A percentile compares a stretch with the other conserved stretches of the same genome.
Evolutionary conservation across 495 filamentous ascomycete genomes (phyloP).

Genomic region (Neurospora sp.): DNA sequence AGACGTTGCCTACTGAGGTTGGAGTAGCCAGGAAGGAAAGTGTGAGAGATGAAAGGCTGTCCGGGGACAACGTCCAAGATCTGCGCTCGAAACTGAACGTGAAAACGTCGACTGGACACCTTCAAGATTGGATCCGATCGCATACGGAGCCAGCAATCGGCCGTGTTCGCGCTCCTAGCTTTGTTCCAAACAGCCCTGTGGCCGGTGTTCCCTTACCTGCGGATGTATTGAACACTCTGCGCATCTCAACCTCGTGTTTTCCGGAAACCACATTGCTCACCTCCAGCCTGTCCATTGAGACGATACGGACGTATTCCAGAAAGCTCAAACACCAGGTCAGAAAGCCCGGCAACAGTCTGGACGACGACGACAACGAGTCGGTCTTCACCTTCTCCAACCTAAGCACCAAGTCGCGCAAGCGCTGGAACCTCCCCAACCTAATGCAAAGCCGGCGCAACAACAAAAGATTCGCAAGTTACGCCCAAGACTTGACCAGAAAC

Average conservation of each 20-base stretch:
- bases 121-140: background rate
- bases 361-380: slow-evolving; percentile 8
- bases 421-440: slow-evolving; percentile 16
- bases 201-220: slow-evolving; percentile 28
- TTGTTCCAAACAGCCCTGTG: background rate
- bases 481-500: background rate
- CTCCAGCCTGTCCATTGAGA: slow-evolving; percentile 36
- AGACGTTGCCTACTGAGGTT: background rate
- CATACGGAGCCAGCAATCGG: background rate
- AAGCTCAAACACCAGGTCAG: slow-evolving; percentile 23
- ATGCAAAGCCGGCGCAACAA: slow-evolving; percentile 7
- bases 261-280: slow-evolving; percentile 39
- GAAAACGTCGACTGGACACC: background rate
- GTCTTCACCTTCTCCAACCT: slow-evolving; percentile 8
- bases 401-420: slow-evolving; percentile 3
- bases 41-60: background rate
- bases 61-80: background rate
- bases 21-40: background rate
- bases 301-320: slow-evolving; percentile 34
- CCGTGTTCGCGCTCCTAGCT: background rate
- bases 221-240: slow-evolving; percentile 31
- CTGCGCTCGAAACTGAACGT: background rate
- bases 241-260: slow-evolving; percentile 31
- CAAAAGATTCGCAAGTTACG: slow-evolving; percentile 1
- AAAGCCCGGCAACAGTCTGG: background rate